These are phyloP conservation scores for Galeopsis tetrahit DNA, from an alignment of 257 asterid genomes.

Conservation along the genomic window DNA sequence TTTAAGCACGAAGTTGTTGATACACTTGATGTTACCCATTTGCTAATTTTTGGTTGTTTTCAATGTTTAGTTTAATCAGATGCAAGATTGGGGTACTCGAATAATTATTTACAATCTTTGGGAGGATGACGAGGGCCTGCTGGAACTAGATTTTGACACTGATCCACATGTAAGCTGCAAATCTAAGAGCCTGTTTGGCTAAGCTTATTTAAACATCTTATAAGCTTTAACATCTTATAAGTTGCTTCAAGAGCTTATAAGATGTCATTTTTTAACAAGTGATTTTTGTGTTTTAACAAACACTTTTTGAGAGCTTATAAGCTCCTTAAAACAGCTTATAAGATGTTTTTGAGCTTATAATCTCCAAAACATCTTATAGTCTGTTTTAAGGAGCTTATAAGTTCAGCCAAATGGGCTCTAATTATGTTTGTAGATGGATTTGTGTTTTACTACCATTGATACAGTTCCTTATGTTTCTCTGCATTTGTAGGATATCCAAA, in stretches of 20 bases:
- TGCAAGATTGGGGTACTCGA: slow-evolving; percentile 85
- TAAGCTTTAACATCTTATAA: too few species aligned
- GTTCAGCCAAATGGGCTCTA: too few species aligned
- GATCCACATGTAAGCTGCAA: slow-evolving; percentile 67
- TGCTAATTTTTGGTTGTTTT: slow-evolving; percentile 22
- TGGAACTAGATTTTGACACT: slow-evolving; percentile 87
- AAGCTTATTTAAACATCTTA: too few species aligned
- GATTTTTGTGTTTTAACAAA: too few species aligned
- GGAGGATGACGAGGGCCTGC: slow-evolving; percentile 93
- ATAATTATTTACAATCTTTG: slow-evolving; percentile 87
- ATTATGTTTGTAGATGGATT: slow-evolving; percentile 20
- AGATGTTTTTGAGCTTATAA: too few species aligned
- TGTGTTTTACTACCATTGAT: slow-evolving; percentile 21
- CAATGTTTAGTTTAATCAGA: slow-evolving; percentile 64
- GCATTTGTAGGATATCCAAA: slow-evolving; percentile 81
- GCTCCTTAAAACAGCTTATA: too few species aligned
- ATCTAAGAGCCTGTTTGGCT: not conserved
- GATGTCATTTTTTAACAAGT: too few species aligned
- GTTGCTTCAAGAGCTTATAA: too few species aligned
- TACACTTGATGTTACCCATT: slow-evolving; percentile 9
- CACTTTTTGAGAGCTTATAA: too few species aligned
- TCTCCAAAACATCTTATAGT: too few species aligned
- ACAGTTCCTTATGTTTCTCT: slow-evolving; percentile 17
- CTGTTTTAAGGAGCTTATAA: too few species aligned
- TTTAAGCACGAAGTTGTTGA: slow-evolving; percentile 17